phyloP scores from a whole-genome alignment of 352 stramenopile genomes.

The Globisporangium cylindrosporum region DNA sequence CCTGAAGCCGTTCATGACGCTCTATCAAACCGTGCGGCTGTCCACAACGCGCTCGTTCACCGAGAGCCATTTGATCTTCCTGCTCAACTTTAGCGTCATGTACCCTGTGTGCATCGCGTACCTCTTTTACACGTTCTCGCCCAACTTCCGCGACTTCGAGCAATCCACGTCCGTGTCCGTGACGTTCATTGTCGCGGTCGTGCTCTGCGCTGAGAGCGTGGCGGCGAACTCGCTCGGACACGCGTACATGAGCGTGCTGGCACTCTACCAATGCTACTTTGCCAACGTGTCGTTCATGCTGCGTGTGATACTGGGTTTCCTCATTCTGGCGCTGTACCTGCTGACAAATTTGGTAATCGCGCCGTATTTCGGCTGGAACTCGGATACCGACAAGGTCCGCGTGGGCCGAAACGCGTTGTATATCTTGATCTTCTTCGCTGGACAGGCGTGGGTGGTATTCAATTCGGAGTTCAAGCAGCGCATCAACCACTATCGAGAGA shows the following conservation, averaged over 20 bases:
- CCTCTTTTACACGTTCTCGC: constrained; percentile 70
- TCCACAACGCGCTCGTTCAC: constrained; percentile 42
- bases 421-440: constrained; percentile 80
- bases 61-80: constrained; percentile 64
- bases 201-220: constrained; percentile 64
- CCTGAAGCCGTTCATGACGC: constrained; percentile 72
- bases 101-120: constrained; percentile 60
- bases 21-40: constrained; percentile 64
- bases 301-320: constrained; percentile 49
- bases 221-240: constrained; percentile 67
- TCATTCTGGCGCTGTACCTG: constrained; percentile 63
- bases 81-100: constrained; percentile 79
- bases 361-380: constrained; percentile 34
- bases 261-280: constrained; percentile 84
- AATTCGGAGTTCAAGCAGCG: constrained; percentile 85
- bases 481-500: constrained; percentile 85
- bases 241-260: constrained; percentile 76
- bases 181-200: constrained; percentile 53
- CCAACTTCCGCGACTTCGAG: constrained; percentile 55
- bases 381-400: constrained; percentile 46
- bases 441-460: constrained; percentile 82
- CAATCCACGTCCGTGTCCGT: constrained; percentile 50
- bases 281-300: constrained; percentile 77
- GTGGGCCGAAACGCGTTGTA: constrained; percentile 71
- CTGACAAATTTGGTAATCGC: constrained; percentile 59